phyloP scores from a whole-genome alignment of 2,329 filamentous ascomycete genomes.

The Magnaporthales sp. region DNA sequence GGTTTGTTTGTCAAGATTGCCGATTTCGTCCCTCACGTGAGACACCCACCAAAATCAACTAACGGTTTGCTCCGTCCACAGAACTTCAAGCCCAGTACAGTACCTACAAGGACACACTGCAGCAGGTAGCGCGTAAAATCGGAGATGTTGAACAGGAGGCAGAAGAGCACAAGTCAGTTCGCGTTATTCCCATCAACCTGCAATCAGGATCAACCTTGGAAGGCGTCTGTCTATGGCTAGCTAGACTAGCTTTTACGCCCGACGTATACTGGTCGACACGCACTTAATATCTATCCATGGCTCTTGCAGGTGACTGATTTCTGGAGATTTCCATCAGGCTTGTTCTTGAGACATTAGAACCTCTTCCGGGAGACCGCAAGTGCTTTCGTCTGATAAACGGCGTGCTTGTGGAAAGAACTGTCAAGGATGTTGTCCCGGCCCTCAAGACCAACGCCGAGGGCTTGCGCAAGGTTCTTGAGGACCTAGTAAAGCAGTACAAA shows the following conservation, averaged over 20 bases:
- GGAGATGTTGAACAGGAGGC: conserved; percentile 95
- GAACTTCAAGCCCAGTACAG: conserved; percentile 75
- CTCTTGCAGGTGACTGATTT: neutral
- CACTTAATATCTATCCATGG: neutral
- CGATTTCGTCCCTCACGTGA: neutral
- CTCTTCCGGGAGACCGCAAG: conserved; percentile 77
- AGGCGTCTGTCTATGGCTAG: neutral
- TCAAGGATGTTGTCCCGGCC: conserved; percentile 84
- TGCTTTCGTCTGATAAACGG: conserved; percentile 99
- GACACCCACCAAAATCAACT: neutral
- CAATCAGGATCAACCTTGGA: neutral
- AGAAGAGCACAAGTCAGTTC: conserved; percentile 89
- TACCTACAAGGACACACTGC: conserved; percentile 70
- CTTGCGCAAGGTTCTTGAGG: conserved; percentile 86
- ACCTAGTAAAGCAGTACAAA: conserved; percentile 95
- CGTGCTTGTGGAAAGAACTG: conserved; percentile 86
- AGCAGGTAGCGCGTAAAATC: conserved; percentile 92
- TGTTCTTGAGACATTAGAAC: conserved; percentile 83
- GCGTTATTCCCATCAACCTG: neutral
- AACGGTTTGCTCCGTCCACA: conserved; percentile 24
- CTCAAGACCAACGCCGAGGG: conserved; percentile 92
- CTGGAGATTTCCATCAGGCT: conserved; percentile 50
- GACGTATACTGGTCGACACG: neutral
- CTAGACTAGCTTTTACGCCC: neutral
- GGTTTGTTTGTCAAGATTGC: conserved; percentile 34